Base-by-base conservation (phyloP, 805 yeast species). In the Wickerhamiella dianesei region DNA sequence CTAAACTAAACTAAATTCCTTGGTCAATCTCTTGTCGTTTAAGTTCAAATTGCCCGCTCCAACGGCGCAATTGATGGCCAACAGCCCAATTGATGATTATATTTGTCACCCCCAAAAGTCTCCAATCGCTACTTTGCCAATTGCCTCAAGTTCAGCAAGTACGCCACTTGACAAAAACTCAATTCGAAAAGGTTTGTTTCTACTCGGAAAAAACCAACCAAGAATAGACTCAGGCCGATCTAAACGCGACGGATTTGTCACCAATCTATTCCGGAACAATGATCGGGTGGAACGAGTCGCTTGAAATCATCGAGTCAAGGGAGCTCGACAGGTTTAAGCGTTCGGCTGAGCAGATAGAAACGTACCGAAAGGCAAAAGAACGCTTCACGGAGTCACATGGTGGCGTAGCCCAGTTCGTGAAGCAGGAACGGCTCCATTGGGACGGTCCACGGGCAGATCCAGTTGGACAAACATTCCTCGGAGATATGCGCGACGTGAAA, bases 401-500 rank as follows among this genome's bases (percentile, higher is more conserved):
- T 21, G 51, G 52, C 9, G 58, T 58, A 3, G 55, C 58, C 12
- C 44, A 56, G 22, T 63, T 37, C 37, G 42, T 62, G 18, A 44
- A 55, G 8, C 16, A 21, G 3, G 53, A 58, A 32, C 50, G 60
- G 17, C 50, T 62, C 25, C 43, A 46, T 9, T 62, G 66, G 66
- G 53, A 49, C 2, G 56, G 9, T 13, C 40, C 16, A 6, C 41
- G 12, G 46, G 45, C 21, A 14, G 4, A 13, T 5, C 35, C 46
- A 6, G 37, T 37, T 4, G 29, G 19, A 13, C 37, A 44, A 19
- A 25, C 32, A 12, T 51, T 56, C 21, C 49, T 62, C 9, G 55
- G 44, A 16, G 35, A 45, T 44, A 14, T 29, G 13, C 3, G 52
- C 1, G 79, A 75, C 54, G 50, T 74, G 35, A 71, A 69, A 50